Evolutionary conservation across 345 rosid genomes (phyloP), one percentile per base, ranked within the genome.

Genomic region (Eucalyptus polyanthemos): DNA sequence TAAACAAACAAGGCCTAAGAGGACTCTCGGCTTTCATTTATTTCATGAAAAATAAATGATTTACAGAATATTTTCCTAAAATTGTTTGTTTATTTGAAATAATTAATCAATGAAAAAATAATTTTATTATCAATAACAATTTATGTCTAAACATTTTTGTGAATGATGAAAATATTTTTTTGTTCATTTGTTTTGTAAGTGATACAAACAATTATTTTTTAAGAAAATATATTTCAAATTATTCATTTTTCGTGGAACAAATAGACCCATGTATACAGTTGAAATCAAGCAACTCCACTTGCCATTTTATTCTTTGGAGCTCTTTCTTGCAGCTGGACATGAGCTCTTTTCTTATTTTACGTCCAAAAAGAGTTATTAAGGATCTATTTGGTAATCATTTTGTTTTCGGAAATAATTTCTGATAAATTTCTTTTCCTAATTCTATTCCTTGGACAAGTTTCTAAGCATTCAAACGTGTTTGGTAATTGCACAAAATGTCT

Each of bases 1-100:
- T 47, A 47, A 47, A 47, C 49, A 47, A 47, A 47, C 11, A 47
- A 3, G 49, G 49, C 49, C 1, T 47, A 47, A 47, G 76, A 16
- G 11, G 9, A 15, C 40, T 8, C 22, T 31, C 9, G 0, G 1
- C 3, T 14, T 14, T 4, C 6, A 9, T n/a, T n/a, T 5, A 0
- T n/a, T 15, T 67, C 80, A n/a, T 31, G 9, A 62, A 62, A 62
- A 67, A n/a, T 67, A 5, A 31, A 31, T 67, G 10, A 67, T 31
- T 67, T 67, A 31, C 0, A 67, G 2, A 15, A 31, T 67, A 31
- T 15, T 67, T 67, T 17, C 6, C 4, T 4, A 15, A 67, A 67
- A 16, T 65, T 7, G 3, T 15, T 65, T 65, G 3, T 67, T 31
- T 67, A 2, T 0, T 4, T 15, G 1, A 67, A 67, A n/a, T n/a